Base-by-base conservation (phyloP, 2,329 filamentous ascomycete genomes). In the Bipolaris gigantea region DNA sequence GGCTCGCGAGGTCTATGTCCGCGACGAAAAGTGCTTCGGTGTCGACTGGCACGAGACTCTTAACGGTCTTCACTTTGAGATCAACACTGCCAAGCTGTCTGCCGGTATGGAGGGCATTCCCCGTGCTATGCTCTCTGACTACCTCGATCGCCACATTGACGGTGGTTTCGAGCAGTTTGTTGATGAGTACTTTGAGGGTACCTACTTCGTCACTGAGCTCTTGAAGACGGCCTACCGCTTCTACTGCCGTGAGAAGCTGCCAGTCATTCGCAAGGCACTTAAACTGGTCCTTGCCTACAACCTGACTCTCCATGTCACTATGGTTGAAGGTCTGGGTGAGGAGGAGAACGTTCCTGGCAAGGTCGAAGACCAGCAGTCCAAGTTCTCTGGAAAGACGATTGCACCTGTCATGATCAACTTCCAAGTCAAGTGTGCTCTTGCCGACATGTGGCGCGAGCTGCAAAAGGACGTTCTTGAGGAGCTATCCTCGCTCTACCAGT, bases 391-490 rank as follows among this genome's bases (percentile, higher is more conserved):
- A 70, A 93, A 93, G 80, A 92, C 89, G 33, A 87, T 96, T 59
- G 93, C 93, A 15, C 93, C 93, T 11, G 92, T 97, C 72, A 96
- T 97, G 92, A 95, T 97, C 84, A 97, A 97, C 81, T 97, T 97
- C 85, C 91, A 97, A 80, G 92, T 97, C 81, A 97, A 97, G 84
- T 94, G 90, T 69, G 92, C 92, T 50, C 87, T 97, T 78, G 93
- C 92, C 62, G 92, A 95, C 70, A 95, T 97, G 90, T 97, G 93
- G 93, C 92, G 93, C 62, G 92, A 96, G 76, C 82, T 97, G 53
- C 92, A 97, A 75, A 96, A 95, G 80, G 93, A 97, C 66, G 92
- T 97, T 34, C 83, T 97, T 2, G 92, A 96, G 79, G 93, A 97
- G 79, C 84, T 97, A 1, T 97, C 93, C 1, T 80, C 85, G 6